Evolutionary conservation across 2,329 filamentous ascomycete species (phyloP), one percentile per base, ranked within the genome.

Genomic region (Dactylonectria macrodidyma): DNA sequence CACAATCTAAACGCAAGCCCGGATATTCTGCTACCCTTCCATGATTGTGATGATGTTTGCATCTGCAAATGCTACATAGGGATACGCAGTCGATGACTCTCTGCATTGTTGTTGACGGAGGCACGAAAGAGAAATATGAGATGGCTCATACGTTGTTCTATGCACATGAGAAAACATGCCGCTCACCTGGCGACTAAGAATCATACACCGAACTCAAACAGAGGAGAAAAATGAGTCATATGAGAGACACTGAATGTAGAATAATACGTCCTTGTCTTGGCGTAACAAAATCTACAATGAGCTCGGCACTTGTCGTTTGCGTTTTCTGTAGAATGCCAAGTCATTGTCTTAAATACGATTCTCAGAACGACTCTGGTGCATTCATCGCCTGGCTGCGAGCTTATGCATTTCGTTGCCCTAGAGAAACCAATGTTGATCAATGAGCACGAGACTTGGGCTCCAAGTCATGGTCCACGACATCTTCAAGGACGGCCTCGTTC

Each of bases 401-500:
- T 12, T 24, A 33, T 52, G 19, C 24, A 12, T 22, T 19, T 52
- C 50, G n/a, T 33, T 52, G n/a, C 22, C 34, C 50, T 52, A 41
- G 22, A 33, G 44, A 11, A 47, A 46, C 19, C 24, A 47, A 47
- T 41, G 22, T 16, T 16, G 19, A 58, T 59, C 41, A 59, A 46
- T 48, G 36, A 41, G 36, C 56, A 46, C 41, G 44, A n/a, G 34
- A 64, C 50, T 59, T 48, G 33, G 36, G 36, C 36, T 61, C 51
- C 51, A 74, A 58, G 33, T 77, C 72, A 1, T 68, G 68, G 50
- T 77, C 75, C 10, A 73, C 80, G 26, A 85, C 78, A 73, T 85
- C 83, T 59, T 84, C 81, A 69, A 86, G 71, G 5, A 86, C 80
- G 0, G 80, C 78, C 70, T 84, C 77, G 0, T 81, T 79, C 16